Percentiles rank a stretch among this genome's conserved stretches.
Evolutionary conservation across 2,329 filamentous ascomycete genomes (phyloP).

Genomic region (Aureobasidium lini): DNA sequence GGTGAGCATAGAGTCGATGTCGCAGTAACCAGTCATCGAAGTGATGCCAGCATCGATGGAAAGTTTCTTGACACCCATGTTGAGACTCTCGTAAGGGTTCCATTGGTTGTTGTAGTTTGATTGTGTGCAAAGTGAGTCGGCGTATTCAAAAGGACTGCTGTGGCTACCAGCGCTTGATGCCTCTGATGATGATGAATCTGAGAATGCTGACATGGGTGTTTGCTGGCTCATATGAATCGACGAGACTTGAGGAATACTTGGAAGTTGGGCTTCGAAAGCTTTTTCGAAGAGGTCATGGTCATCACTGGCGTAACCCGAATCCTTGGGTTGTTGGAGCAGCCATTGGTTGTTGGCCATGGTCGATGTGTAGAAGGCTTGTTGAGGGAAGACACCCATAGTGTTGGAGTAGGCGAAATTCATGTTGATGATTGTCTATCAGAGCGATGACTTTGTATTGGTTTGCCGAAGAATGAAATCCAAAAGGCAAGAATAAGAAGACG

Average conservation of each 20-base stretch:
- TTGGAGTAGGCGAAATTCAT: conserved; percentile 6
- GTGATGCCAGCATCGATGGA: conserved; percentile 7
- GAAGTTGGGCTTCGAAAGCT: conserved; percentile 4
- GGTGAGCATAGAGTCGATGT: conserved; percentile 6
- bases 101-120: not conserved
- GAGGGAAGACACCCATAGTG: not conserved
- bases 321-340: conserved; percentile 14
- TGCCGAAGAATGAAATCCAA: not conserved
- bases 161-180: not conserved
- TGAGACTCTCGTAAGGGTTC: conserved; percentile 2
- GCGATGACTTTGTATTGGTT: not conserved
- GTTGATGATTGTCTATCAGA: not conserved
- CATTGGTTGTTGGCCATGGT: conserved; percentile 3
- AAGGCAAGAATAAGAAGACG: not conserved
- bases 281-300: conserved; percentile 10
- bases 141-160: conserved; percentile 11
- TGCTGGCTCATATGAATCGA: conserved; percentile 1
- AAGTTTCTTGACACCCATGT: not conserved
- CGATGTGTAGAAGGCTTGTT: conserved; percentile 6
- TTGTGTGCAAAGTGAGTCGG: conserved; percentile 4
- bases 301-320: conserved; percentile 10
- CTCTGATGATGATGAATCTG: conserved; percentile 6
- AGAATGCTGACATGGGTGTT: conserved; percentile 9
- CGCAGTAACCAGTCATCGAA: conserved; percentile 13
- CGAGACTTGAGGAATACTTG: not conserved